These are phyloP conservation scores for Posidonia oceanica DNA, from an alignment of 116 monocot species.

Conservation along the genomic window DNA sequence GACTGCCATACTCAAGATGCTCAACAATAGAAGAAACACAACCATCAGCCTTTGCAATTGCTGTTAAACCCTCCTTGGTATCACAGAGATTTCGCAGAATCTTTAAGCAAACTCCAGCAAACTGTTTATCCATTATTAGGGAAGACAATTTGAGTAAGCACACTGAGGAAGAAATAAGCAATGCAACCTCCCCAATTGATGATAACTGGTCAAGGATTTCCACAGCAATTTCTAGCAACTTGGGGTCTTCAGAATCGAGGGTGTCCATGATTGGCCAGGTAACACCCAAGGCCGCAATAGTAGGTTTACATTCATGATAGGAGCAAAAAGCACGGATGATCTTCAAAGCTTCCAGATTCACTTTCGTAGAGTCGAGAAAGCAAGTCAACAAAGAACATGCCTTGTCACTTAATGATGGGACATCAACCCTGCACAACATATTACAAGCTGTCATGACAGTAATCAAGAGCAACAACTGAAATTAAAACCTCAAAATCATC, in stretches of 20 bases:
- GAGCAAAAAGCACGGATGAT: slow-evolving; percentile 36
- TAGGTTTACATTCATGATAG: slow-evolving; percentile 12
- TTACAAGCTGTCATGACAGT: slow-evolving; percentile 5
- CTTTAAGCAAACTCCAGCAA: slow-evolving; percentile 27
- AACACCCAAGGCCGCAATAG: slow-evolving; percentile 26
- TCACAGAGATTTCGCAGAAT: slow-evolving; percentile 39
- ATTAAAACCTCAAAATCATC: neutral
- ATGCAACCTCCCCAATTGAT: slow-evolving; percentile 23
- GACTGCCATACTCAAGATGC: slow-evolving; percentile 46
- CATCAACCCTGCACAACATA: slow-evolving; percentile 39
- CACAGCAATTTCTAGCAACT: slow-evolving; percentile 25
- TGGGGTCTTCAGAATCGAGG: slow-evolving; percentile 26
- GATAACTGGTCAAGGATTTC: slow-evolving; percentile 55
- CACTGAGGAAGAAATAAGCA: slow-evolving; percentile 36
- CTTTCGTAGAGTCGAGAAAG: slow-evolving; percentile 33
- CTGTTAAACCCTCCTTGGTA: slow-evolving; percentile 28
- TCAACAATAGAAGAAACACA: slow-evolving; percentile 55
- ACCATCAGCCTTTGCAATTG: slow-evolving; percentile 33
- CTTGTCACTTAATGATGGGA: slow-evolving; percentile 33
- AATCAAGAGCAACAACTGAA: neutral
- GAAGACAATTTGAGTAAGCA: slow-evolving; percentile 33
- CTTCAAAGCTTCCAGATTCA: slow-evolving; percentile 41
- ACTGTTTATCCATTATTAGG: slow-evolving; percentile 23
- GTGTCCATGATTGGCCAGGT: slow-evolving; percentile 23
- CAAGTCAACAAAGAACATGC: slow-evolving; percentile 29